Conservation (phyloP, 768 basidiomycete genomes). For the Pleurotus citrinopileatus region DNA sequence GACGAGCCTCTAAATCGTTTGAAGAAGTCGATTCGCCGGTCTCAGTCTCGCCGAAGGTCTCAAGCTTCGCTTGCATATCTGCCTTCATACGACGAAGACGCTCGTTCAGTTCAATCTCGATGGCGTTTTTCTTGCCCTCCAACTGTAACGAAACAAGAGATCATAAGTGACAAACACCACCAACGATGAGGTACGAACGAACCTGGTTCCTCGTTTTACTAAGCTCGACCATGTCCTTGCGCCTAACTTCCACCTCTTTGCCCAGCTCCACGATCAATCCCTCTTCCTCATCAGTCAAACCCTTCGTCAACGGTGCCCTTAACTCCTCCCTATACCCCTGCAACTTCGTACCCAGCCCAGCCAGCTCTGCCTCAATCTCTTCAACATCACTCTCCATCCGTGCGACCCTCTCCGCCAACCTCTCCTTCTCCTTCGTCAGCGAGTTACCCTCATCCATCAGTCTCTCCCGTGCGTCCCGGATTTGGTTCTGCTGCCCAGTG, state of each 20-base stretch:
- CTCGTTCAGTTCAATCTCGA: slow-evolving; percentile 94
- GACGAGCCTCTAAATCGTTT: slow-evolving; percentile 66
- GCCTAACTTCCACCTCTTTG: slow-evolving; percentile 72
- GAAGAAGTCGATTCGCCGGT: slow-evolving; percentile 53
- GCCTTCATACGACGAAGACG: slow-evolving; percentile 76
- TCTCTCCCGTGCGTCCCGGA: slow-evolving; percentile 64
- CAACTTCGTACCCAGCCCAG: slow-evolving; percentile 56
- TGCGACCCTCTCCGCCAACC: slow-evolving; percentile 53
- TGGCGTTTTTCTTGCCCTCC: slow-evolving; percentile 69
- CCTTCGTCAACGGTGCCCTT: slow-evolving; percentile 68
- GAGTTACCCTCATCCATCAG: slow-evolving; percentile 59
- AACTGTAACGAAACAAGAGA: slow-evolving; percentile 39
- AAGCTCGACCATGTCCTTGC: slow-evolving; percentile 68
- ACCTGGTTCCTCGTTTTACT: slow-evolving; percentile 72
- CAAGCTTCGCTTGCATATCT: slow-evolving; percentile 75
- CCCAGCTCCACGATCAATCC: slow-evolving; percentile 60
- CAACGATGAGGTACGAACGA: slow-evolving; percentile 19
- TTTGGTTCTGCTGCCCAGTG: slow-evolving; percentile 67
- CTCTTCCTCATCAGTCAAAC: slow-evolving; percentile 73
- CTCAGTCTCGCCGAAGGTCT: slow-evolving; percentile 64
- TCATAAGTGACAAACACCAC: not conserved
- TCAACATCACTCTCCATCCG: slow-evolving; percentile 65
- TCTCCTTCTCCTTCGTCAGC: slow-evolving; percentile 69
- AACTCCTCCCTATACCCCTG: slow-evolving; percentile 69
- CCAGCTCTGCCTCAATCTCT: slow-evolving; percentile 73